phyloP scores from a whole-genome alignment of 768 basidiomycete genomes.

The Russula brevipes region DNA sequence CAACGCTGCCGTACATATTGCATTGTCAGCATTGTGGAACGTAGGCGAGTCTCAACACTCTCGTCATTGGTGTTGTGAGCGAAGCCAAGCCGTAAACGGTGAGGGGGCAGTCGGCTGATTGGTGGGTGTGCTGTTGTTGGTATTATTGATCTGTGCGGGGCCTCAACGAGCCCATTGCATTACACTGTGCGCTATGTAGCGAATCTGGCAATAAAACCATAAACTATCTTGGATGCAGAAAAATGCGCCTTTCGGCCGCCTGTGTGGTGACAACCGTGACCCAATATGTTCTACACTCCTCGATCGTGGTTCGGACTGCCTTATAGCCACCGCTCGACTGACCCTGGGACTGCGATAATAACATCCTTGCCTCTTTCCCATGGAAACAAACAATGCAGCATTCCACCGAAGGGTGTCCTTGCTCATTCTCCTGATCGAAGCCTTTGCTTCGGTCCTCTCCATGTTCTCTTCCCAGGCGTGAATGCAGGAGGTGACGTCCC shows the following conservation, averaged over 20 bases:
- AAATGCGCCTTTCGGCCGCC: not conserved
- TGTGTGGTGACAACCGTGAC: not conserved
- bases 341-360: not conserved
- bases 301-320: slow-evolving; percentile 5
- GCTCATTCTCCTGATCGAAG: slow-evolving; percentile 13
- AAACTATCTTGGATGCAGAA: not conserved
- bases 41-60: slow-evolving; percentile 48
- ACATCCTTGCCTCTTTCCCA: not conserved
- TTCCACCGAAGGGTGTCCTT: not conserved
- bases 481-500: no score
- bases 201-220: slow-evolving; percentile 4
- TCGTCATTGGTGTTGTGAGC: slow-evolving; percentile 28
- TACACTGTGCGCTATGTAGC: not conserved
- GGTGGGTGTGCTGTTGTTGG: slow-evolving; percentile 15
- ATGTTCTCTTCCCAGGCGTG: no score
- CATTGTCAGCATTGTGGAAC: slow-evolving; percentile 48
- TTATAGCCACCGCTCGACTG: not conserved
- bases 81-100: slow-evolving; percentile 4
- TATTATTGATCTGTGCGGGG: slow-evolving; percentile 32
- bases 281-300: not conserved
- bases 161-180: slow-evolving; percentile 52
- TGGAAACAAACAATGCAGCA: slow-evolving; percentile 10
- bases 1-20: slow-evolving; percentile 66
- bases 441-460: not conserved
- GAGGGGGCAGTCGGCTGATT: slow-evolving; percentile 17